A percentile compares a stretch with the other conserved stretches of the same genome.
Conservation (phyloP, 805 yeast genomes). For the Starmerella floricola region DNA sequence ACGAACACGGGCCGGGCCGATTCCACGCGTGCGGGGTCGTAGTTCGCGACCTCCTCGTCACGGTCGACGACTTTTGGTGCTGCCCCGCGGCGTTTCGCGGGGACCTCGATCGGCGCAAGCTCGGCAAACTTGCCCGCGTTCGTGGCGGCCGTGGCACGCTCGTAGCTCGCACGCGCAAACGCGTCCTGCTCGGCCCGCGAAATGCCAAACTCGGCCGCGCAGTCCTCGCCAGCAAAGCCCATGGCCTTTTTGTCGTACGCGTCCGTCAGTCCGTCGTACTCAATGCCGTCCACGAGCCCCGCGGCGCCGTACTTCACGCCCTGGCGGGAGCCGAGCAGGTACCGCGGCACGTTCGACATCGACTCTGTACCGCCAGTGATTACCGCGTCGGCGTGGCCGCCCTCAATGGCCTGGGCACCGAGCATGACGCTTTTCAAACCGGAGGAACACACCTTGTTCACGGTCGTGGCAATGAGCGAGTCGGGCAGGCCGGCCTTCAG, state of each 20-base stretch:
- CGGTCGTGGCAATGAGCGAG: conserved; percentile 72
- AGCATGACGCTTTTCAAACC: conserved; percentile 84
- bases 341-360: conserved; percentile 93
- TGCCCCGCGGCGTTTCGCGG: conserved; percentile 75
- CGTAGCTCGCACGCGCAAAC: conserved; percentile 72
- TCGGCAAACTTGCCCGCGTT: conserved; percentile 74
- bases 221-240: conserved; percentile 97
- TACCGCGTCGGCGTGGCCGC: conserved; percentile 83
- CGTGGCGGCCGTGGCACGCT: conserved; percentile 75
- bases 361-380: conserved; percentile 97
- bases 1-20: conserved; percentile 89
- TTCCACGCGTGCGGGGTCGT: conserved; percentile 62
- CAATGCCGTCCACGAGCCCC: conserved; percentile 70
- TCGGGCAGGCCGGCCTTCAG: conserved; percentile 75
- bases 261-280: conserved; percentile 85
- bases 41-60: conserved; percentile 75
- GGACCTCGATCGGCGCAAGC: conserved; percentile 75
- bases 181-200: conserved; percentile 82
- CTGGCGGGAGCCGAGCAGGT: conserved; percentile 67
- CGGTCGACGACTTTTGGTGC: conserved; percentile 60
- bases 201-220: conserved; percentile 69
- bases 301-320: conserved; percentile 88
- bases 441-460: conserved; percentile 96
- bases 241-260: conserved; percentile 79
- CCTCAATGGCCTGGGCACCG: conserved; percentile 79